phyloP scores from a whole-genome alignment of 2,329 filamentous ascomycete species.

The Fusarium secorum region DNA sequence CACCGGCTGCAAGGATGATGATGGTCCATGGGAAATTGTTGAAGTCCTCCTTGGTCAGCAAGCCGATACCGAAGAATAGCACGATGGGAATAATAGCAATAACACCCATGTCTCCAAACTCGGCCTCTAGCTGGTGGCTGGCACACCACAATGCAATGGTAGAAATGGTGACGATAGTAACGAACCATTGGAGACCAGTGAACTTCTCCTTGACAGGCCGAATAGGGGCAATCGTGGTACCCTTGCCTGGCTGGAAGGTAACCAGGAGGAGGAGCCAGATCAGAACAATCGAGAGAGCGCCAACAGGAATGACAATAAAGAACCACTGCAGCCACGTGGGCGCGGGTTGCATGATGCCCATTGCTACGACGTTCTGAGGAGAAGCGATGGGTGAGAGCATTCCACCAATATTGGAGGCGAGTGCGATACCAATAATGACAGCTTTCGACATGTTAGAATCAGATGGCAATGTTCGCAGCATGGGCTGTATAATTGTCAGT shows the following conservation, averaged over 20 bases:
- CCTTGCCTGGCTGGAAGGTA: conserved; percentile 84
- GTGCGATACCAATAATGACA: conserved; percentile 91
- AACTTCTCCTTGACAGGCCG: conserved; percentile 89
- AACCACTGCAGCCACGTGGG: conserved; percentile 98
- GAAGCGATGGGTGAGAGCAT: conserved; percentile 97
- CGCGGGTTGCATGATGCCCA: conserved; percentile 92
- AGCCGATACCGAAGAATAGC: conserved; percentile 94
- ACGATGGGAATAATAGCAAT: conserved; percentile 96
- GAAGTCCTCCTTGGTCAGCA: conserved; percentile 98
- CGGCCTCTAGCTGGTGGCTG: conserved; percentile 82
- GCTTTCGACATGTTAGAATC: conserved; percentile 95
- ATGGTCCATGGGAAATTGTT: conserved; percentile 99
- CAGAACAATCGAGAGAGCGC: conserved; percentile 83
- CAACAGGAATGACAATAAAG: conserved; percentile 92
- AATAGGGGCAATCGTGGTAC: conserved; percentile 90
- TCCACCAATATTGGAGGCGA: conserved; percentile 94
- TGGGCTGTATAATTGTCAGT: conserved; percentile 65
- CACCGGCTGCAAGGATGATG: conserved; percentile 95
- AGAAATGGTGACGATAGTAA: conserved; percentile 78
- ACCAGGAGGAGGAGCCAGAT: conserved; percentile 89
- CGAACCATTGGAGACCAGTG: conserved; percentile 90
- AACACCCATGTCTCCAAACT: conserved; percentile 98
- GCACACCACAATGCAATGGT: conserved; percentile 95
- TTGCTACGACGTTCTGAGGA: conserved; percentile 94
- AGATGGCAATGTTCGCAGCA: conserved; percentile 88